Percentiles rank a stretch among this genome's conserved stretches.
These are phyloP conservation scores for Paxillus rubicundulus DNA, from an alignment of 768 basidiomycete genomes.

Conservation along the genomic window DNA sequence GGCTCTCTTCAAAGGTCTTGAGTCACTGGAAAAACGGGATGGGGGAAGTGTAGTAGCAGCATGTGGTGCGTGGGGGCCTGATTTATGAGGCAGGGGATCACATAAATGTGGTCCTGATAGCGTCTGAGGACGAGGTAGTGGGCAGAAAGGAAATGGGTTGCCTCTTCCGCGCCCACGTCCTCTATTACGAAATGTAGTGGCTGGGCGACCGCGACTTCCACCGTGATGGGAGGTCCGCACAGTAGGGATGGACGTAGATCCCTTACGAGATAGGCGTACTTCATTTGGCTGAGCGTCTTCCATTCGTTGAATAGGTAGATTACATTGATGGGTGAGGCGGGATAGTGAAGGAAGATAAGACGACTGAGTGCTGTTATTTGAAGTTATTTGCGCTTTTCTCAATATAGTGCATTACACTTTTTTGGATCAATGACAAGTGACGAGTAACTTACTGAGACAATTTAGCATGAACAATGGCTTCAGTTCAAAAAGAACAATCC, in stretches of 20 bases:
- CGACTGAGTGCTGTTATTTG: constrained; percentile 9
- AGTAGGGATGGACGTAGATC: constrained; percentile 26
- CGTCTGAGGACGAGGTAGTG: not conserved
- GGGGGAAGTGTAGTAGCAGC: not conserved
- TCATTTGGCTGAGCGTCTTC: constrained; percentile 44
- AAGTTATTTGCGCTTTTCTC: constrained; percentile 20
- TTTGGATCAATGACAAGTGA: not conserved
- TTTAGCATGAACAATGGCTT: constrained; percentile 15
- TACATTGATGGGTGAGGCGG: not conserved
- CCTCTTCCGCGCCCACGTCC: not conserved
- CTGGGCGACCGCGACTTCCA: not conserved
- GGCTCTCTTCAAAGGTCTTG: constrained; percentile 4
- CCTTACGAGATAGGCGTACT: constrained; percentile 35
- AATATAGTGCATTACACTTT: constrained; percentile 3
- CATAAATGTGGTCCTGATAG: not conserved
- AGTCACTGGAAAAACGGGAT: not conserved
- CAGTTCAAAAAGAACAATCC: constrained; percentile 15
- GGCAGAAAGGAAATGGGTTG: not conserved
- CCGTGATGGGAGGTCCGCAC: constrained; percentile 12
- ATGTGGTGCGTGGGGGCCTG: not conserved
- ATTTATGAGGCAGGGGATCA: not conserved
- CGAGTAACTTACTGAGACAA: not conserved
- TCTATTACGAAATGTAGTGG: not conserved
- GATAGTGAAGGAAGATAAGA: not conserved
- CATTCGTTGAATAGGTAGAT: constrained; percentile 3